These are phyloP conservation scores for Pestalotiopsis sp. DNA, from an alignment of 2,329 filamentous ascomycete genomes.

Conservation along the genomic window DNA sequence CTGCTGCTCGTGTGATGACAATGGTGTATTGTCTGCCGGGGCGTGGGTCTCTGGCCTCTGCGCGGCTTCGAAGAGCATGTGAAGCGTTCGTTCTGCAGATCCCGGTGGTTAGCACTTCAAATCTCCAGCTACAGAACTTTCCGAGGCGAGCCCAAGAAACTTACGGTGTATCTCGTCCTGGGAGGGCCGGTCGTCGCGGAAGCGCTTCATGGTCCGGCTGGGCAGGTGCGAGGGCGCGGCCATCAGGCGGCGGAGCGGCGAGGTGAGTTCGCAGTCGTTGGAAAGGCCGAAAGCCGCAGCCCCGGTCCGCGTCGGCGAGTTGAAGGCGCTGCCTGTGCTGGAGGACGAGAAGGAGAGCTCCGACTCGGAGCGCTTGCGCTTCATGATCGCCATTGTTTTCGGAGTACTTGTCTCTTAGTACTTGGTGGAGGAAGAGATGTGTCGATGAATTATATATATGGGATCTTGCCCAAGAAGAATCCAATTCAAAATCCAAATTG, in stretches of 20 bases:
- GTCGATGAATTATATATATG: too few species aligned
- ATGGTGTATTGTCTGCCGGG: constrained; percentile 27
- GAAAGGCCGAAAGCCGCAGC: constrained; percentile 1
- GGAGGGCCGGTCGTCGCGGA: constrained; percentile 60
- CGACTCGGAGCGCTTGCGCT: constrained; percentile 66
- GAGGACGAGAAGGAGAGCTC: constrained; percentile 52
- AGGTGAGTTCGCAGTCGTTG: constrained; percentile 33
- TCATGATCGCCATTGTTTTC: constrained; percentile 40
- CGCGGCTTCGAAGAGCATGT: constrained; percentile 57
- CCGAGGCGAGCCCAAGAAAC: too few species aligned
- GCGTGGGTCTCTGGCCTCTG: constrained; percentile 38
- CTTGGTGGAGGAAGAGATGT: neutral
- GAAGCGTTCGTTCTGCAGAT: constrained; percentile 56
- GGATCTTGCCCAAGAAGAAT: too few species aligned
- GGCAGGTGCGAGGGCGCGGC: constrained; percentile 47
- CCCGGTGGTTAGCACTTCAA: too few species aligned
- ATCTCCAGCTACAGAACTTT: too few species aligned
- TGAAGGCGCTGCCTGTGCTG: constrained; percentile 45
- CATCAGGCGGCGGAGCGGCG: constrained; percentile 32
- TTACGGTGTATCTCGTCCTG: constrained; percentile 58
- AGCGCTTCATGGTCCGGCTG: constrained; percentile 64
- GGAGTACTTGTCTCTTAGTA: neutral
- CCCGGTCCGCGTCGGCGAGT: constrained; percentile 37
- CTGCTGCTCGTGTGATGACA: constrained; percentile 7
- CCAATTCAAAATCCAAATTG: too few species aligned